Evolutionary conservation across 768 basidiomycete genomes (phyloP), one percentile per base, ranked within the genome.

Genomic region (Trametes gibbosa): DNA sequence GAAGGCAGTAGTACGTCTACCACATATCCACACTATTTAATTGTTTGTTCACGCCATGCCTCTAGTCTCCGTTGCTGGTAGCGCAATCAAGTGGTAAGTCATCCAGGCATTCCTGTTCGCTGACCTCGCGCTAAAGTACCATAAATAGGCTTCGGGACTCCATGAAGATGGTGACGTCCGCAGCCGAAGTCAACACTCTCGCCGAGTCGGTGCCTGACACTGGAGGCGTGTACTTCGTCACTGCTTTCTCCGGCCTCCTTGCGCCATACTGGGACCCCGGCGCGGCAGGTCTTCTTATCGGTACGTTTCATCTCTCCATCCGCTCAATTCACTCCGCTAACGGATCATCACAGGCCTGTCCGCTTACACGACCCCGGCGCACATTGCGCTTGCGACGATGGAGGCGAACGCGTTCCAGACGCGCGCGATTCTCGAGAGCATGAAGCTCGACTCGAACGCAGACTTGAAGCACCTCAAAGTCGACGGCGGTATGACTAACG

Each of bases 401-500:
- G 97, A 98, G 73, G 95, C 97, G 23, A 96, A 91, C 59, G 95
- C 94, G 14, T 98, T 88, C 79, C 95, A 98, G 74, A 97, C 96
- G 13, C 85, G 90, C 57, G 97, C 93, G 8, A 92, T 99, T 65
- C 81, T 98, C 48, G 94, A 98, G 71, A 89, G 91, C 68, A 99
- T 99, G 90, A 87, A 90, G 70, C 76, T 90, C 53, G 96, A 99
- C 75, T 89, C 91, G n/a, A 82, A 81, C 16, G 77, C 79, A 5
- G 85, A 90, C 47, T 80, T 97, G 53, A 86, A 88, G 68, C 82
- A 89, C 65, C 84, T 99, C 63, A 95, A 89, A 72, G 96, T 99
- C 35, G 97, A 98, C 72, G 97, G 97, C n/a, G 94, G 95, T 16
- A 95, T 97, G 90, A 97, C 95, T 12, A 96, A 95, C 64, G 91